Conservation (phyloP, 768 basidiomycete genomes). For the Pulveroboletus sp. region DNA sequence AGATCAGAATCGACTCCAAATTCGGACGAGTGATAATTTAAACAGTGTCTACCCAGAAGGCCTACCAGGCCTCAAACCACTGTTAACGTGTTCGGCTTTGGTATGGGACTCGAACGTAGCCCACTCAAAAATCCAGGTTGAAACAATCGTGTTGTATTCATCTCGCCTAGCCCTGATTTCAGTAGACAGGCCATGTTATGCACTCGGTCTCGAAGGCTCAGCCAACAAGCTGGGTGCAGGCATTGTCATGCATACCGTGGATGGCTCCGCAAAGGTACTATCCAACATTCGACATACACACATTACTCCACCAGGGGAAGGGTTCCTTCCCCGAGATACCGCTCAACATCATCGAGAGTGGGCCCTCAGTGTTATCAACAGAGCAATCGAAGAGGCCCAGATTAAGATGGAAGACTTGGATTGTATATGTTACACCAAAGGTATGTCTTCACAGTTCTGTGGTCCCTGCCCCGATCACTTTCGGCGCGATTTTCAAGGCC, state of each 20-base stretch:
- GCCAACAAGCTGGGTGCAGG: slow-evolving; percentile 98
- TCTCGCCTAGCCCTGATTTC: slow-evolving; percentile 8
- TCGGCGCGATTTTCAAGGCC: slow-evolving; percentile 51
- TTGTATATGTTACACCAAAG: slow-evolving; percentile 97
- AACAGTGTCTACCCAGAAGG: too few relatives aligned
- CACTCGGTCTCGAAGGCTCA: slow-evolving; percentile 96
- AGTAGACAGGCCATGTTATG: slow-evolving; percentile 67
- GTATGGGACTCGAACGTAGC: slow-evolving; percentile 11
- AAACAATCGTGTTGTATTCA: slow-evolving; percentile 16
- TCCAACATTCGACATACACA: slow-evolving; percentile 98
- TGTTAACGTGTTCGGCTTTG: too few relatives aligned
- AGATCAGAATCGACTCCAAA: too few relatives aligned
- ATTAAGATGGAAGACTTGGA: slow-evolving; percentile 78
- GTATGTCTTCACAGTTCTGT: slow-evolving; percentile 38
- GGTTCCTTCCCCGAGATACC: slow-evolving; percentile 94
- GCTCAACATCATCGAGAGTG: slow-evolving; percentile 95
- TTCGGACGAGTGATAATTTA: too few relatives aligned
- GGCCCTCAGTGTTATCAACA: slow-evolving; percentile 77
- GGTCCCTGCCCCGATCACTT: neutral
- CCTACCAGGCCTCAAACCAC: too few relatives aligned
- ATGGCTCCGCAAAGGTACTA: slow-evolving; percentile 73
- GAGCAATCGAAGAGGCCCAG: slow-evolving; percentile 66
- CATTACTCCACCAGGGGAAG: slow-evolving; percentile 96
- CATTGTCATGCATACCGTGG: slow-evolving; percentile 76
- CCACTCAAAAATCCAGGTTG: slow-evolving; percentile 35